Percentiles rank a stretch among this genome's conserved stretches.
These are phyloP conservation scores for Quercus glauca DNA, from an alignment of 306 rosid species.

Conservation along the genomic window DNA sequence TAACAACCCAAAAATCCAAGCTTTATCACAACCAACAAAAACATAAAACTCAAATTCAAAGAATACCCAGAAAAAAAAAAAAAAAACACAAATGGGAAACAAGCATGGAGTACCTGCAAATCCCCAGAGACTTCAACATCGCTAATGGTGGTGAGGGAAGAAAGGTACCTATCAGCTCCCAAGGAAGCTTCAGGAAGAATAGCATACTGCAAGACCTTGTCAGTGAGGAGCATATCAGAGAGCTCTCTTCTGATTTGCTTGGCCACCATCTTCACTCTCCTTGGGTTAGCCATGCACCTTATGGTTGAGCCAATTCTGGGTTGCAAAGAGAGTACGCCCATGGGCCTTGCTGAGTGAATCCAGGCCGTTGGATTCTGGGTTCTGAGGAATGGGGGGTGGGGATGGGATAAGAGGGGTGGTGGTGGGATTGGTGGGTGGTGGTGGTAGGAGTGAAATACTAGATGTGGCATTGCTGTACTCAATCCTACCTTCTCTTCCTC, in stretches of 20 bases:
- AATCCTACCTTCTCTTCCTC: neutral
- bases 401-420: slow-evolving; percentile 11
- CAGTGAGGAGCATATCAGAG: slow-evolving; percentile 86
- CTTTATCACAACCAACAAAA: neutral
- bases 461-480: slow-evolving; percentile 39
- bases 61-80: neutral
- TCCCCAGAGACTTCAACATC: slow-evolving; percentile 85
- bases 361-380: slow-evolving; percentile 24
- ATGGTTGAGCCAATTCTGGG: slow-evolving; percentile 21
- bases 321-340: slow-evolving; percentile 2
- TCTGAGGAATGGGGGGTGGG: neutral
- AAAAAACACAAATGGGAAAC: neutral
- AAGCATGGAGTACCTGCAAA: slow-evolving; percentile 58
- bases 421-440: neutral
- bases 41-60: neutral
- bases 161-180: slow-evolving; percentile 84
- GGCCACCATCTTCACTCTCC: slow-evolving; percentile 93
- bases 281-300: slow-evolving; percentile 84
- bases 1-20: too few relatives aligned
- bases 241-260: slow-evolving; percentile 87
- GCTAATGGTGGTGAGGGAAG: slow-evolving; percentile 84
- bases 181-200: slow-evolving; percentile 86
- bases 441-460: slow-evolving; percentile 34
- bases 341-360: slow-evolving; percentile 20
- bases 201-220: slow-evolving; percentile 68